phyloP scores from a whole-genome alignment of 2,329 filamentous ascomycete species.

The Aurifilum marmelostoma region DNA sequence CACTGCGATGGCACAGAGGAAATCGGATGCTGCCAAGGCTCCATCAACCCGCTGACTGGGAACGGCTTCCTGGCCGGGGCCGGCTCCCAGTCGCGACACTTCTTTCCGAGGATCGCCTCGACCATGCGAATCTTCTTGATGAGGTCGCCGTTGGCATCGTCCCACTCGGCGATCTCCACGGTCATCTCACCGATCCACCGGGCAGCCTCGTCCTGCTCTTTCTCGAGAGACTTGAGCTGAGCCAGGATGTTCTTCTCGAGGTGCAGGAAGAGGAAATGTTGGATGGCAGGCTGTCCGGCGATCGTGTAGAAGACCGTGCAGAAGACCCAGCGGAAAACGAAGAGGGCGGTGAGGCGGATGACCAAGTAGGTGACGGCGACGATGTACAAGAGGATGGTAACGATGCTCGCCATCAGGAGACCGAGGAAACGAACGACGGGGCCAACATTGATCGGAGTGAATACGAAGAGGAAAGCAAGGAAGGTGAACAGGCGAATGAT shows the following conservation, averaged over 20 bases:
- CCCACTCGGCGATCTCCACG: conserved; percentile 13
- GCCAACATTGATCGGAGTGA: neutral
- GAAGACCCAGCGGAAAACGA: neutral
- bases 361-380: neutral
- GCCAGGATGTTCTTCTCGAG: conserved; percentile 4
- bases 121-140: conserved; percentile 14
- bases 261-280: conserved; percentile 11
- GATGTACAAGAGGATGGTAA: neutral
- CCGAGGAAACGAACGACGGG: neutral
- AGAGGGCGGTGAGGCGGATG: neutral
- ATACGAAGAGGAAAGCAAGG: neutral
- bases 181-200: neutral
- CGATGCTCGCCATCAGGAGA: neutral
- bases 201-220: conserved; percentile 1
- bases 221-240: conserved; percentile 12
- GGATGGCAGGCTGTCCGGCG: conserved; percentile 6
- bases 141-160: conserved; percentile 11
- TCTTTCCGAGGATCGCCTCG: conserved; percentile 5
- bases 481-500: neutral
- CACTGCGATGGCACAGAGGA: neutral
- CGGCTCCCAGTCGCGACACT: neutral
- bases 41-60: neutral
- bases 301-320: conserved; percentile 17
- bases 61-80: neutral
- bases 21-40: neutral